These are phyloP conservation scores for Trichoderma sp. DNA, from an alignment of 2,329 filamentous ascomycete species.

Conservation along the genomic window DNA sequence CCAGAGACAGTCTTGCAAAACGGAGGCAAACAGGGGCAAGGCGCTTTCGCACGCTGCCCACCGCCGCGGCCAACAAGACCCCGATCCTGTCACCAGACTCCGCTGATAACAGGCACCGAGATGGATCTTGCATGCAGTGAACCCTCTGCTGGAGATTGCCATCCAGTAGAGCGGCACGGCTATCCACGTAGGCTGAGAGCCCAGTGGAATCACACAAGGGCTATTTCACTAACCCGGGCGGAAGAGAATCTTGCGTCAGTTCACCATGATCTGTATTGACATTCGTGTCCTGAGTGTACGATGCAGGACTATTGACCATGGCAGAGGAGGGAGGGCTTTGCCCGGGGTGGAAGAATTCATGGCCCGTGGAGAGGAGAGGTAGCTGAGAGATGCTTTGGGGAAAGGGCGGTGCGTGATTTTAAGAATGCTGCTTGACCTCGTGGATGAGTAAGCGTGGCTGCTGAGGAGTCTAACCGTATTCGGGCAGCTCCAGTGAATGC, in stretches of 20 bases:
- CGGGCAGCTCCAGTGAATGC: accelerated
- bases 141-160: background rate
- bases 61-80: background rate
- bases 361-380: background rate
- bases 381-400: background rate
- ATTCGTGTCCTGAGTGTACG: background rate
- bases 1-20: background rate
- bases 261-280: background rate
- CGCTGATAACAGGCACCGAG: background rate
- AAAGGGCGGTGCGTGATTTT: background rate
- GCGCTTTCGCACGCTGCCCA: background rate
- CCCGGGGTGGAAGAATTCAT: background rate
- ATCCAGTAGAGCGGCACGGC: background rate
- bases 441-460: background rate
- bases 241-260: background rate
- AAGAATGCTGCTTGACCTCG: background rate
- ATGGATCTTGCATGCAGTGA: background rate
- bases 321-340: background rate
- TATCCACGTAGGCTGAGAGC: background rate
- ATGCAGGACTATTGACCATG: background rate
- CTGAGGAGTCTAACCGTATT: background rate
- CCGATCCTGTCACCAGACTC: background rate
- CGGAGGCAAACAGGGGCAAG: background rate
- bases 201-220: background rate
- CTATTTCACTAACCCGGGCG: slow-evolving; percentile 5